A percentile compares a stretch with the other conserved stretches of the same genome.
Evolutionary conservation across 306 rosid species (phyloP).

Genomic region (Myrica gale): DNA sequence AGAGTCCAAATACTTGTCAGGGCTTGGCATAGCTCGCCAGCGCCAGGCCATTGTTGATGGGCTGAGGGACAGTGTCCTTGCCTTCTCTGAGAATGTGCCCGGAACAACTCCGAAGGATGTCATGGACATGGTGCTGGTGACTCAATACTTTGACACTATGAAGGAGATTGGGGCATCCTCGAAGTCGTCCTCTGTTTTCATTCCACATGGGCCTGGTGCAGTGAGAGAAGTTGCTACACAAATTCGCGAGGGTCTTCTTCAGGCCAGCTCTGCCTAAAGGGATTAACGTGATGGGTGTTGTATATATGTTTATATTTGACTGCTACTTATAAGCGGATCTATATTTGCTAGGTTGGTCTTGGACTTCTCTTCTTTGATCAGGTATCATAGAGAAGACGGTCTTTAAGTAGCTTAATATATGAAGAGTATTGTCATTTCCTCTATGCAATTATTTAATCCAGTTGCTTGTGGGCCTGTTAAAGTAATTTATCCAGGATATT

Average conservation of each 20-base stretch:
- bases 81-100: conserved; percentile 60
- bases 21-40: conserved; percentile 73
- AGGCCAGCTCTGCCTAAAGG: conserved; percentile 33
- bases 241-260: conserved; percentile 72
- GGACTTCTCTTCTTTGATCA: background rate
- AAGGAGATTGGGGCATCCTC: conserved; percentile 82
- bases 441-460: background rate
- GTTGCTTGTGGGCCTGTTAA: background rate
- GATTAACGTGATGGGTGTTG: background rate
- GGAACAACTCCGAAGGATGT: conserved; percentile 67
- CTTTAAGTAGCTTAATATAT: background rate
- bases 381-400: background rate
- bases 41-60: conserved; percentile 84
- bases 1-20: conserved; percentile 67
- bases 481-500: background rate
- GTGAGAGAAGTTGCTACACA: conserved; percentile 58
- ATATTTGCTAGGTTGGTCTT: background rate
- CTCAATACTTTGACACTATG: conserved; percentile 80
- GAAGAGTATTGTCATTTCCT: background rate
- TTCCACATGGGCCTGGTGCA: conserved; percentile 82
- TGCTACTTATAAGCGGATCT: background rate
- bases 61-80: conserved; percentile 63
- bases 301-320: background rate
- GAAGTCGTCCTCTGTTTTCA: conserved; percentile 63
- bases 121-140: conserved; percentile 76